Percentiles rank a stretch among this genome's conserved stretches.
phyloP scores from a whole-genome alignment of 192 early-diverging fungal genomes.

The Linderina pennispora region DNA sequence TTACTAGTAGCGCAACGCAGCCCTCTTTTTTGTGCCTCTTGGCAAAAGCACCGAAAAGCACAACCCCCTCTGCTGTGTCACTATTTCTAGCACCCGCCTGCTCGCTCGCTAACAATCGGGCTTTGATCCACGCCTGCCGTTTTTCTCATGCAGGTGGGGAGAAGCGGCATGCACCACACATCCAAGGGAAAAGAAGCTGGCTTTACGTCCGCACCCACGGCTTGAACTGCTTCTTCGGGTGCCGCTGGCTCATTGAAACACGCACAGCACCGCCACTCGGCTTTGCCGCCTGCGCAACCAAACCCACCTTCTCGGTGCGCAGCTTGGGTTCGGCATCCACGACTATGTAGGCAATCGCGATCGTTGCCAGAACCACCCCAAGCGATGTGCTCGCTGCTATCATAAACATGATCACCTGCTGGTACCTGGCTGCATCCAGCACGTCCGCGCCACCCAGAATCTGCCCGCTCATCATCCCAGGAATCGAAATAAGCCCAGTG shows the following conservation, averaged over 20 bases:
- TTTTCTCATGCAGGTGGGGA: too few species aligned
- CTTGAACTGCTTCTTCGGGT: not conserved
- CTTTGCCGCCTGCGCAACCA: not conserved
- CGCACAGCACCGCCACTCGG: too few species aligned
- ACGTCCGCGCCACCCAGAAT: conserved; percentile 77
- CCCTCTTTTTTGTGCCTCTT: too few species aligned
- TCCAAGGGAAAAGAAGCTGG: too few species aligned
- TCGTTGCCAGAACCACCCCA: conserved; percentile 44
- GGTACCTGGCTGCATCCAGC: conserved; percentile 73
- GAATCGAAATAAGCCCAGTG: conserved; percentile 81
- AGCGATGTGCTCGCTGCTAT: conserved; percentile 67
- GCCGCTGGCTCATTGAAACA: too few species aligned
- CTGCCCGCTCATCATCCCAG: conserved; percentile 88
- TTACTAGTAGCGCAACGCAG: too few species aligned
- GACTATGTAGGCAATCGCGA: conserved; percentile 22
- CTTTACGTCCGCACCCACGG: not conserved
- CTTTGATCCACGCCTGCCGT: too few species aligned
- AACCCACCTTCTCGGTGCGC: conserved; percentile 10
- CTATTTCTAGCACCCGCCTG: too few species aligned
- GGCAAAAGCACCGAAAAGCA: too few species aligned
- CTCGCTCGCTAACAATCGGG: too few species aligned
- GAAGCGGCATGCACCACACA: too few species aligned
- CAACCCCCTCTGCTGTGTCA: too few species aligned
- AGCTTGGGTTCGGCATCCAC: conserved; percentile 29
- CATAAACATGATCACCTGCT: conserved; percentile 85